These are phyloP conservation scores for Xylaria palmicola DNA, from an alignment of 495 filamentous ascomycete genomes.

Conservation along the genomic window DNA sequence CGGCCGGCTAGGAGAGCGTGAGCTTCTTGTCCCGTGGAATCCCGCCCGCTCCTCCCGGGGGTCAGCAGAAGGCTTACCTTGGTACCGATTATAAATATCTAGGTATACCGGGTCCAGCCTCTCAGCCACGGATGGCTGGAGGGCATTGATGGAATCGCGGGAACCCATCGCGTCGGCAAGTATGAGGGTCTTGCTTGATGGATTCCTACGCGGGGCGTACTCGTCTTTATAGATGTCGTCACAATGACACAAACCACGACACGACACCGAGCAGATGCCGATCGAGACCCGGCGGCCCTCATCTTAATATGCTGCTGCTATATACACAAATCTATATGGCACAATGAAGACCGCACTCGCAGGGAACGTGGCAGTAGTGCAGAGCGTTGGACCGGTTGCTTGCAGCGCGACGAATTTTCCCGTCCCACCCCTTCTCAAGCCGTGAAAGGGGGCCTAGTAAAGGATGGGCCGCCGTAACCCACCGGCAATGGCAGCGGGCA, in stretches of 20 bases:
- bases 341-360: neutral
- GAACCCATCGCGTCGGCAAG: slow-evolving; percentile 23
- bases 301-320: neutral
- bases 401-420: neutral
- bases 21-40: neutral
- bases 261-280: neutral
- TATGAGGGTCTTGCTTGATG: neutral
- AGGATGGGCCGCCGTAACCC: too few species aligned
- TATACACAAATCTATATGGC: neutral
- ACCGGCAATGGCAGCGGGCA: too few species aligned
- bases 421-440: neutral
- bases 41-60: neutral
- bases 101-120: slow-evolving; percentile 34
- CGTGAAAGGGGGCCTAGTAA: too few species aligned
- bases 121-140: slow-evolving; percentile 32
- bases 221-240: slow-evolving; percentile 5
- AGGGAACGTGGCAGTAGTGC: neutral
- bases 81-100: slow-evolving; percentile 37
- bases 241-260: slow-evolving; percentile 1
- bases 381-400: neutral
- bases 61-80: slow-evolving; percentile 26
- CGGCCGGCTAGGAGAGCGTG: slow-evolving; percentile 8
- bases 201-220: neutral
- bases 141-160: slow-evolving; percentile 27
- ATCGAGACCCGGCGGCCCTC: neutral